Evolutionary conservation across 345 rosid genomes (phyloP).

Genomic region (Salix viminalis): DNA sequence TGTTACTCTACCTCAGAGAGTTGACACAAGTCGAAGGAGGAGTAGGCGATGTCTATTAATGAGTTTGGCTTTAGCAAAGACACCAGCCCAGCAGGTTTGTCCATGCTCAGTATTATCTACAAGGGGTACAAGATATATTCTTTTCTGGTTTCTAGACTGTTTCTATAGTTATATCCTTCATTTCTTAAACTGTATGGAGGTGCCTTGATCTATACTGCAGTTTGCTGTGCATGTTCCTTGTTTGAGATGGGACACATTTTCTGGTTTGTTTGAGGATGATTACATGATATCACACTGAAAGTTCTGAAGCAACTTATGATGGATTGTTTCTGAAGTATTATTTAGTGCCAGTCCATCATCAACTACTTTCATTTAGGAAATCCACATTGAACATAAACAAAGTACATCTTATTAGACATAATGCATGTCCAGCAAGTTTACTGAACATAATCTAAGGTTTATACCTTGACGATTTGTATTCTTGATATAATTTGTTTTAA

Average conservation of each 20-base stretch:
- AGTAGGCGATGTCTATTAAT: constrained; percentile 86
- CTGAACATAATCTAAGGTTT: neutral
- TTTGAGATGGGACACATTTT: neutral
- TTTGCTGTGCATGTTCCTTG: neutral
- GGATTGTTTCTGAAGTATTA: too few species aligned
- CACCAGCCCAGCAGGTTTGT: constrained; percentile 75
- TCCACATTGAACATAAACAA: too few species aligned
- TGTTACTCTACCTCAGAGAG: constrained; percentile 72
- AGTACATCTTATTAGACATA: neutral
- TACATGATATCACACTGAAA: neutral
- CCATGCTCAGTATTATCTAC: constrained; percentile 2
- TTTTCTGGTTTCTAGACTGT: neutral
- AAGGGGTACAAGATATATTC: neutral
- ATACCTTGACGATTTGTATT: neutral
- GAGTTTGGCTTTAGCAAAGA: constrained; percentile 91
- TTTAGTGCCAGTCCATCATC: too few species aligned
- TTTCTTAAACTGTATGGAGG: too few species aligned
- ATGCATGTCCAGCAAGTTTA: neutral
- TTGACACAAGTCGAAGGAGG: constrained; percentile 90
- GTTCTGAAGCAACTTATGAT: neutral
- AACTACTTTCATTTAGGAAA: constrained; percentile 2
- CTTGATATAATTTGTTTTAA: neutral
- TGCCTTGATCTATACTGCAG: neutral
- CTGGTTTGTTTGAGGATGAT: neutral
- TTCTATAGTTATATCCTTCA: constrained; percentile 1